Evolutionary conservation across 2,329 filamentous ascomycete genomes (phyloP).

Genomic region (Colletotrichum sp.): DNA sequence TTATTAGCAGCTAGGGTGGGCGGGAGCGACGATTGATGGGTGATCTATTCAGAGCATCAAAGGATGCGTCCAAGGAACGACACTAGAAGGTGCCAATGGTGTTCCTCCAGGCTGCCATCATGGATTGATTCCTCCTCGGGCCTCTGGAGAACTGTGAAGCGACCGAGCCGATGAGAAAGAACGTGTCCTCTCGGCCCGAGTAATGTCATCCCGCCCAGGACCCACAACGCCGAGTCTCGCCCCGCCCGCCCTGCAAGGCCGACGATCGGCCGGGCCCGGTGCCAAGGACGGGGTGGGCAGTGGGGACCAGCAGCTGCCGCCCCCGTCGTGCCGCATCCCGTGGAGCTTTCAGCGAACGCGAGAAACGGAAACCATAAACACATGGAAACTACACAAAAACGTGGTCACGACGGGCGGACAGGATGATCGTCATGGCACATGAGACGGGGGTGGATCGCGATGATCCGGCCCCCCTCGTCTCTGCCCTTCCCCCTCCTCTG

Average conservation of each 20-base stretch:
- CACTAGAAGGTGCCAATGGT: neutral
- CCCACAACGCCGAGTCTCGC: neutral
- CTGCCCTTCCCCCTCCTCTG: neutral
- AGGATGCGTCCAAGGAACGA: neutral
- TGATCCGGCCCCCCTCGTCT: neutral
- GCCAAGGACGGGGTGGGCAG: neutral
- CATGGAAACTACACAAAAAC: neutral
- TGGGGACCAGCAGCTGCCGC: neutral
- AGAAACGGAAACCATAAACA: neutral
- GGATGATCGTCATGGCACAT: neutral
- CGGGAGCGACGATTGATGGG: neutral
- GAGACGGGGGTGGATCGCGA: neutral
- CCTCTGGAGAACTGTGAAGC: too few species aligned
- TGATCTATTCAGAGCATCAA: neutral
- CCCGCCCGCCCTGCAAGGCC: neutral
- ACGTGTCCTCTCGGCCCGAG: neutral
- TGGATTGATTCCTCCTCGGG: neutral
- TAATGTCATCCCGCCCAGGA: neutral
- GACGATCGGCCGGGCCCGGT: neutral
- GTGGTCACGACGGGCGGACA: neutral
- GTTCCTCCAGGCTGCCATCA: neutral
- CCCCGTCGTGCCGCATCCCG: neutral
- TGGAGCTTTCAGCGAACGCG: neutral
- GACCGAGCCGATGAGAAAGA: neutral
- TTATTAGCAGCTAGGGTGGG: neutral